Conservation (phyloP, 129 eudicot genomes). For the Daucus carota region DNA sequence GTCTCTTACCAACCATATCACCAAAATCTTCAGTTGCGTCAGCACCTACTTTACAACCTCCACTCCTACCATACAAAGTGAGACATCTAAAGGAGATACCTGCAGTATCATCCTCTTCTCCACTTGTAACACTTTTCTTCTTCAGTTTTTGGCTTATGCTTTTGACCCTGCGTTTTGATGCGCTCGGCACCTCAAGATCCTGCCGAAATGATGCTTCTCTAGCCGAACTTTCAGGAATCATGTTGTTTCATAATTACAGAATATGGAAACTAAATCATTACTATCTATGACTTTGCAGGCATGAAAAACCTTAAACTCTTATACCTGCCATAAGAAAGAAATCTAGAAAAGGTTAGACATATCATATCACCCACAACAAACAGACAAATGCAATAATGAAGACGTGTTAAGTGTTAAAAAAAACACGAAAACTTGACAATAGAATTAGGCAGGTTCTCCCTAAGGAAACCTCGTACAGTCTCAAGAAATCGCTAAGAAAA, state of each 20-base stretch:
- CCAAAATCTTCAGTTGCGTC: conserved; percentile 59
- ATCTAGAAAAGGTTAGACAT: not conserved
- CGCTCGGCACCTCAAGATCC: conserved; percentile 61
- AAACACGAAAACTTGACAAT: not conserved
- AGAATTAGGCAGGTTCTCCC: not conserved
- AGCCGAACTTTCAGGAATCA: conserved; percentile 27
- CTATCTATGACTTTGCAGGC: not conserved
- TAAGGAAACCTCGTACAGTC: not conserved
- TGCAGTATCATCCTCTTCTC: conserved; percentile 42
- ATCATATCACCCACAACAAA: not conserved
- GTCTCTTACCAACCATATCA: conserved; percentile 42
- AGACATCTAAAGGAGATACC: conserved; percentile 74
- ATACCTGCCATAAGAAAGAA: conserved; percentile 16
- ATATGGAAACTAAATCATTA: not conserved
- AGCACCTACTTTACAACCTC: conserved; percentile 95
- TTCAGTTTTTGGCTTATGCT: conserved; percentile 72
- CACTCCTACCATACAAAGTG: conserved; percentile 57
- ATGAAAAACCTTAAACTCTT: not conserved
- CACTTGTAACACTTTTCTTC: conserved; percentile 41
- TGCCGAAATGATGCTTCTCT: conserved; percentile 45
- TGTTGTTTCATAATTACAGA: conserved; percentile 13
- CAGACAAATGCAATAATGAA: not conserved
- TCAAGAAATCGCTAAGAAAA: not conserved
- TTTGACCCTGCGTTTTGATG: conserved; percentile 69
- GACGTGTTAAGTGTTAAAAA: not conserved